Base-by-base conservation (phyloP, 495 filamentous ascomycete genomes). In the Neurospora sp. region DNA sequence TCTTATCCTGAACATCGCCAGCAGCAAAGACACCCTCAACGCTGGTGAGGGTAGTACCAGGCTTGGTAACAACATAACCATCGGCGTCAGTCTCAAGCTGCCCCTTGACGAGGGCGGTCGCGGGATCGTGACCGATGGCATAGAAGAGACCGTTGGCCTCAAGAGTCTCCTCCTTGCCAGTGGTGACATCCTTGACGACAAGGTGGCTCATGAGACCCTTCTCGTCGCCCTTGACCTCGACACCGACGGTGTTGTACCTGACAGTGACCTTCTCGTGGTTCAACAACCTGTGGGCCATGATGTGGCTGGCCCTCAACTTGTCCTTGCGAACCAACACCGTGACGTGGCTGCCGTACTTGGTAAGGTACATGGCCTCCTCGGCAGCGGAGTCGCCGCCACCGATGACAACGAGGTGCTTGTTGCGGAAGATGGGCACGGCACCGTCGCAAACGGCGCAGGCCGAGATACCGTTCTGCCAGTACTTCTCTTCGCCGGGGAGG, bases 371-470 rank as follows among this genome's bases (percentile, higher is more conserved):
- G 69, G 94, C 93, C 87, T 99, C 96, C 83, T 99, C 96, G 37
- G 96, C 96, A 37, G 96, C 96, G 9, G 94, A 97, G 82, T 99
- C 96, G 76, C 96, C 96, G 73, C 96, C 96, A 70, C 96, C 96
- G 75, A 99, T 98, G 9, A 99, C 96, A 35, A 96, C 91, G 39
- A 99, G 87, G 20, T 92, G 95, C 87, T 97, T 97, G 80, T 97
- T 92, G 73, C 94, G 87, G 89, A 97, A 99, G 79, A 99, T 98
- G 27, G 96, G 96, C 40, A 98, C 93, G 69, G 94, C 94, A 72
- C 96, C 96, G 78, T 99, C 96, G 84, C 96, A 99, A 68, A 99
- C 96, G 48, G 96, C 96, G 80, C 96, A 99, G 69, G 96, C 96
- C 72, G 91, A 94, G 80, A 99, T 94, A 74, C 96, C 96, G 78